Evolutionary conservation across 2,329 filamentous ascomycete genomes (phyloP), one percentile per base, ranked within the genome.

Genomic region (Fusarium concolor): DNA sequence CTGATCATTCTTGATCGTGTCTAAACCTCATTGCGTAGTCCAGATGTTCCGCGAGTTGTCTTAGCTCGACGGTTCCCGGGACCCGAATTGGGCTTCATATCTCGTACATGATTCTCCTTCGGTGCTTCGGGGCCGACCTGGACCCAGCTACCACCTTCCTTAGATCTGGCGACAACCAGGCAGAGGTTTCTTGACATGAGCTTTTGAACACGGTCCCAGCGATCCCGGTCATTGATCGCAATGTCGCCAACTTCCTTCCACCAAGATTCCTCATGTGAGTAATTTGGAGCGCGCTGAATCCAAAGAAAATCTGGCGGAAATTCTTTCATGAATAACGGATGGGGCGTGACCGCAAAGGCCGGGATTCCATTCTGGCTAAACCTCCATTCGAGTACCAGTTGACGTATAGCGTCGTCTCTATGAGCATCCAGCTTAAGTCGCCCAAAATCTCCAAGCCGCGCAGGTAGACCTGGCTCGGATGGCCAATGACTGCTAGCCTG

Each of bases 311-410:
- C 71, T 8, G 61, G 44, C 3, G 59, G 54, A 15, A 71, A 41
- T 3, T 56, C 18, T 2, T 28, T 11, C 18, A 66, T 38, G 10
- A 33, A 29, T 10, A 15, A 28, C 11, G 71, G 64, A n/a, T 66
- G 68, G 12, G 56, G 29, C 9, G 63, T 63, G 38, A 63, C 61
- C 10, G 52, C 60, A 45, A 76, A 74, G 28, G 38, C 63, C 5
- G 73, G 73, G 17, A 74, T 54, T 1, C 73, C 74, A 17, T 73
- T 49, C 49, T 61, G 68, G 46, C 68, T 72, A 38, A 73, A 63
- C 37, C 56, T 65, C 47, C 71, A 69, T 22, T 54, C 45, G 17
- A 73, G 55, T 9, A 17, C 42, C 17, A 66, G 44, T 46, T 62
- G 68, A 8, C 56, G 47, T 17, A 22, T 24, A n/a, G 49, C n/a